Evolutionary conservation across 805 yeast genomes (phyloP).

Genomic region (Dipodascus albidus): DNA sequence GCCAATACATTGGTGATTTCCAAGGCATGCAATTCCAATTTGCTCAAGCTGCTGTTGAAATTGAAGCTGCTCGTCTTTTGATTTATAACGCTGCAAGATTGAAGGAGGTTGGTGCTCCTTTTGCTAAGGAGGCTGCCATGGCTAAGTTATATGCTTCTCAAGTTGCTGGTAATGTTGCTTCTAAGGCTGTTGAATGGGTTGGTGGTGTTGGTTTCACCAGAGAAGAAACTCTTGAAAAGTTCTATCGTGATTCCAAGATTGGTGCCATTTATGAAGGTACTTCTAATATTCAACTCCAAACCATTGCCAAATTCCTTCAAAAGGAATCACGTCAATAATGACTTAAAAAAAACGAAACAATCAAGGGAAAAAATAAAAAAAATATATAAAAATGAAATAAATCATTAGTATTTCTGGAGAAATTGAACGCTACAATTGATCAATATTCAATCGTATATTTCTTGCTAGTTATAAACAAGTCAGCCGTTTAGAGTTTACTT

Average conservation of each 20-base stretch:
- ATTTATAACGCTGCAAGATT: conserved; percentile 35
- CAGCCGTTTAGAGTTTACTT: too few species aligned
- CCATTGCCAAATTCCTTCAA: conserved; percentile 31
- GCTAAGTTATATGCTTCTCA: conserved; percentile 32
- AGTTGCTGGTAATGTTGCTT: conserved; percentile 30
- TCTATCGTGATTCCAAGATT: conserved; percentile 33
- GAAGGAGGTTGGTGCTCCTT: conserved; percentile 31
- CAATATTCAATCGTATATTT: too few species aligned
- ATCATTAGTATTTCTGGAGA: too few species aligned
- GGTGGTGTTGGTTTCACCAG: conserved; percentile 37
- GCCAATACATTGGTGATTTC: conserved; percentile 31
- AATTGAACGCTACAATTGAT: too few species aligned
- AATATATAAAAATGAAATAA: conserved; percentile 4
- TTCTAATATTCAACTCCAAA: conserved; percentile 32
- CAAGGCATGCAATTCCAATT: conserved; percentile 38
- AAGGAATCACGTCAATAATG: conserved; percentile 18
- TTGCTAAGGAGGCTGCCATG: conserved; percentile 35
- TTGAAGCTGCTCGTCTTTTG: conserved; percentile 32
- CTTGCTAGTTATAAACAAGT: too few species aligned
- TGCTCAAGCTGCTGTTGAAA: conserved; percentile 33
- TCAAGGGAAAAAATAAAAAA: background rate
- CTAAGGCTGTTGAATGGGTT: conserved; percentile 36
- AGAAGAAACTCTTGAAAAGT: conserved; percentile 32
- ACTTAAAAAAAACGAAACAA: background rate
- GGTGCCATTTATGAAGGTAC: conserved; percentile 37